Evolutionary conservation across 345 rosid species (phyloP), one percentile per base, ranked within the genome.

Genomic region (Dipteronia dyeriana): DNA sequence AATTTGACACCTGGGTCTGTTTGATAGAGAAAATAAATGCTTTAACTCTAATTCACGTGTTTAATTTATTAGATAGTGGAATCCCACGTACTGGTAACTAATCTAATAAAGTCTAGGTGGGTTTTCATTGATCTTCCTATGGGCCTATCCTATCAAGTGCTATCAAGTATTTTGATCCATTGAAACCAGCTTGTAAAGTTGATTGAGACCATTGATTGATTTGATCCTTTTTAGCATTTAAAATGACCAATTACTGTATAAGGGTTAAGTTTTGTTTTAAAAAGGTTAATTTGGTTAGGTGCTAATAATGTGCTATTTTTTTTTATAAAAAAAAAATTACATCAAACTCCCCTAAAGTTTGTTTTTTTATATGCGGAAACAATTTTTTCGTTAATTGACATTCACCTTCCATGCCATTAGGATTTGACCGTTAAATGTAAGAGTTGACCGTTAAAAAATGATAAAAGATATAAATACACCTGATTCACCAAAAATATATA

Each of bases 41-140:
- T 29, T 3, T 29, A 29, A 29, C 38, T 31, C 38, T 49, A 17
- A n/a, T n/a, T 31, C 66, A 61, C 41, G 10, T 73, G 54, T 61
- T 77, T 77, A 45, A 68, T 62, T 59, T 60, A 34, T 23, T 29
- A 19, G 34, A 63, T 47, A 71, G 70, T 79, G 82, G 79, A 41
- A 79, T n/a, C 22, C 70, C 70, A 81, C 70, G 70, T 51, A 49
- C 13, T 59, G n/a, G n/a, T n/a, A n/a, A n/a, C n/a, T n/a, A 23
- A 10, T 49, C 62, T 34, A 25, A 38, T 41, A 39, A 79, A 22
- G 23, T 68, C n/a, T 65, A 26, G 16, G 51, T 68, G 47, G 53
- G 41, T 66, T 45, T 74, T 79, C 31, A 38, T 56, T 56, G 39
- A 13, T 71, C 1, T 26, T 7, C 20, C 63, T 14, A 12, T 31